A percentile compares a stretch with the other conserved stretches of the same genome.
These are phyloP conservation scores for Fusarium beomiforme DNA, from an alignment of 2,329 filamentous ascomycete genomes.

Conservation along the genomic window DNA sequence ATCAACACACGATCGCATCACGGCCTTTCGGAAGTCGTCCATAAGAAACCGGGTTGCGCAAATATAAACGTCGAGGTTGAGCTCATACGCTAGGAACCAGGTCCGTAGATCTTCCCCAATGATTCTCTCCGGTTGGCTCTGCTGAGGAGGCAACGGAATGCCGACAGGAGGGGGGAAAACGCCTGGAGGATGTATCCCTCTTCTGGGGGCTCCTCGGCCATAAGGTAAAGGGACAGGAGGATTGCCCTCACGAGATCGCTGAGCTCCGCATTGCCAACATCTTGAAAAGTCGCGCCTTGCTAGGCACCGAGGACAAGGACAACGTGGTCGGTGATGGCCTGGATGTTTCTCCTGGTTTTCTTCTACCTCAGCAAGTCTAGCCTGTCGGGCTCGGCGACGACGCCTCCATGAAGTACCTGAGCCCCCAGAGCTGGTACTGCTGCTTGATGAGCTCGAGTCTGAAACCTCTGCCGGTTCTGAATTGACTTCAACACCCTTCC, in stretches of 20 bases:
- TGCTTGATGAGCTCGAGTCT: conserved; percentile 48
- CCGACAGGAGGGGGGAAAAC: conserved; percentile 1
- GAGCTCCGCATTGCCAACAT: conserved; percentile 41
- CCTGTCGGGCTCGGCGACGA: conserved; percentile 22
- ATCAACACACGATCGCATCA: conserved; percentile 56
- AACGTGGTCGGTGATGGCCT: conserved; percentile 56
- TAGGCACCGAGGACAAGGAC: conserved; percentile 54
- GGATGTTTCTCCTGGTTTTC: conserved; percentile 53
- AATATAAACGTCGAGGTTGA: conserved; percentile 61
- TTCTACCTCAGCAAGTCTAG: not conserved
- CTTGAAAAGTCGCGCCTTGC: conserved; percentile 28
- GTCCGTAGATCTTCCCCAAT: conserved; percentile 57
- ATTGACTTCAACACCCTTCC: conserved; percentile 50
- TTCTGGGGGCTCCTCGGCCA: conserved; percentile 12
- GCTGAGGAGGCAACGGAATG: not conserved
- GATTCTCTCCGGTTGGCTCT: conserved; percentile 45
- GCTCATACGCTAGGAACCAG: conserved; percentile 58
- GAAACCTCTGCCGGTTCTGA: conserved; percentile 43
- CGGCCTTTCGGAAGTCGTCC: conserved; percentile 55
- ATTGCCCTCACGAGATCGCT: conserved; percentile 21
- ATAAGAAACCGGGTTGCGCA: conserved; percentile 60
- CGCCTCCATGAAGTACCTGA: conserved; percentile 36
- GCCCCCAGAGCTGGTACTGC: conserved; percentile 27
- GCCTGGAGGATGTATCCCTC: conserved; percentile 5
- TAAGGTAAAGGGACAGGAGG: not conserved